Conservation (phyloP, 108 stramenopile species). For the Bacterosira constricta region DNA sequence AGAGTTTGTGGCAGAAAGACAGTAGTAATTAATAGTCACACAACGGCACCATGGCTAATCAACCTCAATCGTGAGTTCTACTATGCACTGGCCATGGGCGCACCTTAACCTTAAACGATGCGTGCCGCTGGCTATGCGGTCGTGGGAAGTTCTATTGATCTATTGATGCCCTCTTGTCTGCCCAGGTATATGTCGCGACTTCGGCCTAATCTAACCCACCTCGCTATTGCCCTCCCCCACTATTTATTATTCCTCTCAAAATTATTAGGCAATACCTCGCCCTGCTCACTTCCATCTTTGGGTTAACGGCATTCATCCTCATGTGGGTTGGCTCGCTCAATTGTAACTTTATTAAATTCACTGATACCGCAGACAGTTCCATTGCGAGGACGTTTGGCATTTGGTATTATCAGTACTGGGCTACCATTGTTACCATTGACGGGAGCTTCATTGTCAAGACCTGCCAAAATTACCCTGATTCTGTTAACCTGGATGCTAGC, state of each 20-base stretch:
- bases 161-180: too few species aligned
- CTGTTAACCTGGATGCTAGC: neutral
- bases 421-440: neutral
- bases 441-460: neutral
- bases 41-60: too few species aligned
- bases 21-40: too few species aligned
- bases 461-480: slow-evolving; percentile 1
- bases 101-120: too few species aligned
- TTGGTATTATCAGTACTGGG: neutral
- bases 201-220: too few species aligned
- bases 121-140: too few species aligned
- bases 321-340: neutral
- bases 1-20: too few species aligned
- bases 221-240: too few species aligned
- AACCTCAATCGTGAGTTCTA: too few species aligned
- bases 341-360: slow-evolving; percentile 2
- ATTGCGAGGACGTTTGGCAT: neutral
- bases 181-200: too few species aligned
- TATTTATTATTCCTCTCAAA: neutral
- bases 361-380: neutral
- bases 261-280: neutral
- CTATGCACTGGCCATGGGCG: too few species aligned
- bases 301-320: slow-evolving; percentile 1
- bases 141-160: too few species aligned
- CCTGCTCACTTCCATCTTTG: slow-evolving; percentile 2